Evolutionary conservation across 1,139 yeast species (phyloP).

Genomic region (Blastobotrys illinoisensis): DNA sequence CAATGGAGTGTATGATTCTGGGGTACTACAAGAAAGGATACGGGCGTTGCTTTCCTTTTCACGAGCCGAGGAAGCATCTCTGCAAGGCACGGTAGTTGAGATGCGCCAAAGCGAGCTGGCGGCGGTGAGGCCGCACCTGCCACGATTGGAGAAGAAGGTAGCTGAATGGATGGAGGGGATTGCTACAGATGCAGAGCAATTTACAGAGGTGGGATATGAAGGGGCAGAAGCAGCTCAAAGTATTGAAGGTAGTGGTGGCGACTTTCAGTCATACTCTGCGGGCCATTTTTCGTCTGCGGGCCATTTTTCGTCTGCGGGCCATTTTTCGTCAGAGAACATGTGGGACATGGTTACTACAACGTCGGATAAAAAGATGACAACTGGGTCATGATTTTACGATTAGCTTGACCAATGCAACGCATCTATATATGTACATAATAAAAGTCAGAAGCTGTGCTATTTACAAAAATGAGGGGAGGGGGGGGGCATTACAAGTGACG

Average conservation of each 20-base stretch:
- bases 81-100: background rate
- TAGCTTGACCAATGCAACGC: background rate
- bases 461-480: too few relatives aligned
- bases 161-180: background rate
- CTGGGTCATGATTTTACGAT: background rate
- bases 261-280: background rate
- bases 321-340: background rate
- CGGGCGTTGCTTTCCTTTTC: background rate
- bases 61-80: background rate
- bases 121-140: background rate
- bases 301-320: background rate
- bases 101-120: background rate
- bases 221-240: background rate
- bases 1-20: background rate
- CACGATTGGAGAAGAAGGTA: background rate
- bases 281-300: background rate
- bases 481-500: slow-evolving; percentile 48
- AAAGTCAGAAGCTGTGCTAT: background rate
- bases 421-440: slow-evolving; percentile 7
- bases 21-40: background rate
- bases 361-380: background rate
- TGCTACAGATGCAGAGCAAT: background rate
- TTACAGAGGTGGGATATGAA: background rate
- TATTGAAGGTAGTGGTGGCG: background rate
- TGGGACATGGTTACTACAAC: background rate